Percentiles rank a stretch among this genome's conserved stretches.
Evolutionary conservation across 805 yeast species (phyloP).

Genomic region (Nakazawaea ishiwadae): DNA sequence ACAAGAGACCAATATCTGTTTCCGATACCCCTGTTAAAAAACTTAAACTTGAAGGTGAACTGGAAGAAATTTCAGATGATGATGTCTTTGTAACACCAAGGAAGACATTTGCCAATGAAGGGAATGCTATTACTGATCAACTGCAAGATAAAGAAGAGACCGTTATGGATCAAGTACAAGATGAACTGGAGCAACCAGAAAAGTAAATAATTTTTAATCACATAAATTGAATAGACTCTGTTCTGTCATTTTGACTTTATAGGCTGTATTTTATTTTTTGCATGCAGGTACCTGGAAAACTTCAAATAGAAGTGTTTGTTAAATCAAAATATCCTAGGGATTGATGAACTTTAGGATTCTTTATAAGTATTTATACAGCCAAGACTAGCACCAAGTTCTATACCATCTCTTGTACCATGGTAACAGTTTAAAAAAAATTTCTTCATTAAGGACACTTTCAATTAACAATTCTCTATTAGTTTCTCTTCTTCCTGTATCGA

Average conservation of each 20-base stretch:
- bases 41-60: not conserved
- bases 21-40: conserved; percentile 2
- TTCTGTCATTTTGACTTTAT: no score
- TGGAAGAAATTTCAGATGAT: conserved; percentile 1
- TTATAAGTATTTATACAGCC: no score
- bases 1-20: not conserved
- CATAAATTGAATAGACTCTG: no score
- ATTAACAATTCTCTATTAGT: conserved; percentile 4
- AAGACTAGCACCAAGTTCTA: conserved; percentile 5
- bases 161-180: no score
- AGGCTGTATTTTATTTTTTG: no score
- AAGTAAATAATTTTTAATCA: no score
- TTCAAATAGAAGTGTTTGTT: no score
- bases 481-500: conserved; percentile 11
- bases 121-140: not conserved
- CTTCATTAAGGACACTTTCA: conserved; percentile 2
- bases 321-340: no score
- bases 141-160: no score
- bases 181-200: no score
- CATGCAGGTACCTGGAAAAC: no score
- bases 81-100: conserved; percentile 2
- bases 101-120: not conserved
- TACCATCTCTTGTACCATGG: conserved; percentile 7
- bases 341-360: no score
- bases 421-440: not conserved